These are phyloP conservation scores for Tetrapyrgos nigripes DNA, from an alignment of 1,284 basidiomycete species.

Conservation along the genomic window DNA sequence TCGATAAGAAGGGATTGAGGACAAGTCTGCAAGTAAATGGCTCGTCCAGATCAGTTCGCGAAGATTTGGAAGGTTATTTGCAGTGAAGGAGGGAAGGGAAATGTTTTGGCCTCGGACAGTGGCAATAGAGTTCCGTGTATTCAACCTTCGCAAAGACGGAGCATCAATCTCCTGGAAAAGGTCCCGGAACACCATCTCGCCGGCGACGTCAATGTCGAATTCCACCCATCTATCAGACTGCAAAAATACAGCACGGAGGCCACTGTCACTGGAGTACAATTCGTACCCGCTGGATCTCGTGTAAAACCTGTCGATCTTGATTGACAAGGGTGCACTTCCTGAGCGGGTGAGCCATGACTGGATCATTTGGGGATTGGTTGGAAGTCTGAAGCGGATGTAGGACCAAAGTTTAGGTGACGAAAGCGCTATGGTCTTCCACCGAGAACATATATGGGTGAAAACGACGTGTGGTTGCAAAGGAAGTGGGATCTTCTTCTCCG, in stretches of 20 bases:
- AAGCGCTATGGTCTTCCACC: not conserved
- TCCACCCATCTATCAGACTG: not conserved
- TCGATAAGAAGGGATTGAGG: not conserved
- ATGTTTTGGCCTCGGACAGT: not conserved
- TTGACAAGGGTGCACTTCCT: not conserved
- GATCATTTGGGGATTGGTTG: not conserved
- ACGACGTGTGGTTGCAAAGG: not conserved
- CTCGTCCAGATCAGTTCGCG: not conserved
- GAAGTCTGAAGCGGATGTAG: not conserved
- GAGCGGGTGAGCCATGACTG: not conserved
- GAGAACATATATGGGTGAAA: not conserved
- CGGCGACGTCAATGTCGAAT: not conserved
- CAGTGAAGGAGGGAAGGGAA: not conserved
- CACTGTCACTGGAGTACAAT: not conserved
- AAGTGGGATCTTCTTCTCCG: not conserved
- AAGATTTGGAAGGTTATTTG: not conserved
- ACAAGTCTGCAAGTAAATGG: not conserved
- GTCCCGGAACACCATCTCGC: too few relatives aligned
- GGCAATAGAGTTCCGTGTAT: not conserved
- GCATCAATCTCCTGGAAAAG: not conserved
- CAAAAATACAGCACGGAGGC: too few relatives aligned
- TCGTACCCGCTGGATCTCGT: not conserved
- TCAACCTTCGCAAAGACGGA: not conserved
- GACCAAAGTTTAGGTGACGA: not conserved
- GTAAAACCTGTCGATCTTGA: not conserved